Base-by-base conservation (phyloP, 208 protist genomes). In the Crithidia expoeki region DNA sequence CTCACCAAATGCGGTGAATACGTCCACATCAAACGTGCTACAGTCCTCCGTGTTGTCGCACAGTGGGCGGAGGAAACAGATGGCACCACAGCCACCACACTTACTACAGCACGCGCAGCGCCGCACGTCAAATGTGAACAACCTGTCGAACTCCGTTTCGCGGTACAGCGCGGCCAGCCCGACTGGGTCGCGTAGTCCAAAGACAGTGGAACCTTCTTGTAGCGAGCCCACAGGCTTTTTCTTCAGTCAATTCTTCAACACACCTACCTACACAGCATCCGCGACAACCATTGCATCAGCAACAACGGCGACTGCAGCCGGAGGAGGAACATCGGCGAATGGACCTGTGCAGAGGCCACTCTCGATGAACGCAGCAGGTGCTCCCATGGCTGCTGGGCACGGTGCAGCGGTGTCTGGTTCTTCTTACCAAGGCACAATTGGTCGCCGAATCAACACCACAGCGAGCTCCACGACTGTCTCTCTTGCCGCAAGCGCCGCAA, bases 211-310 rank as follows among this genome's bases (percentile, higher is more conserved):
- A 4, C 17, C 14, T 1, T 33, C 33, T 2, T 1, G 23, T 12
- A 27, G 27, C n/a, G 49, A 61, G n/a, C 0, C 25, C 6, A 59
- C 65, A 16, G 65, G 65, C 17, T 12, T 63, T 6, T 71, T 71
- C 33, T 71, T 71, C 44, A 71, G 65, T 33, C 65, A 71, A 16
- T 25, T 71, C 21, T 63, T 61, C 55, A 17, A 30, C 36, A 55
- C 59, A 0, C 59, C 44, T 2, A n/a, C 30, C 21, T 65, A 65
- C 60, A 42, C 33, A 12, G 5, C 36, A 12, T 5, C 36, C 36
- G 36, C 36, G 44, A 17, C 44, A 49, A 17, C 44, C 50, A 16
- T 28, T 17, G 21, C n/a, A n/a, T n/a, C n/a, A n/a, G n/a, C n/a
- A n/a, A n/a, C n/a, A n/a, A n/a, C n/a, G n/a, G n/a, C n/a, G n/a